phyloP scores from a whole-genome alignment of 805 yeast genomes.

The Wickerhamiella siamensis region DNA sequence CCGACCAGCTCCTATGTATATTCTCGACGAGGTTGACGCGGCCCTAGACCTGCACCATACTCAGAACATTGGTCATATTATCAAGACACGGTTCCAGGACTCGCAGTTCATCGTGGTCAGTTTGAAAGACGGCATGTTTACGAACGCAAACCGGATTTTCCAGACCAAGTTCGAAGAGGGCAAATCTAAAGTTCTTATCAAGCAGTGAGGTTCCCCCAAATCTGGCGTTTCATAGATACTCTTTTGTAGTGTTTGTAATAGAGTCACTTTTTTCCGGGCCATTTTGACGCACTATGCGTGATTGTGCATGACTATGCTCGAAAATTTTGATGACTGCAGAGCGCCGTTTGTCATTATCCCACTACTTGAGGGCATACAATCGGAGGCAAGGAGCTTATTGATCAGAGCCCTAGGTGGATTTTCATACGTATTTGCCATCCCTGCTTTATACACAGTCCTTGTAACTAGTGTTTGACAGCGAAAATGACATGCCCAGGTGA shows the following conservation, averaged over 20 bases:
- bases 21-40: conserved; percentile 95
- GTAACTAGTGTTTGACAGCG: too few species aligned
- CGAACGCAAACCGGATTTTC: conserved; percentile 89
- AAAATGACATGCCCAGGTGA: conserved; percentile 4
- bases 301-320: neutral
- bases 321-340: neutral
- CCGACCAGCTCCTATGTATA: conserved; percentile 98
- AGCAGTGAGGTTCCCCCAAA: too few species aligned
- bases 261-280: too few species aligned
- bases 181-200: conserved; percentile 57
- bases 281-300: too few species aligned
- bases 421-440: too few species aligned
- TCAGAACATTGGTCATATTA: conserved; percentile 91
- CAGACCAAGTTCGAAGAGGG: conserved; percentile 94
- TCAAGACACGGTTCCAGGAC: conserved; percentile 87
- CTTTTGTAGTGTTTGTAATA: too few species aligned
- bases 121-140: conserved; percentile 94
- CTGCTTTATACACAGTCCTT: too few species aligned
- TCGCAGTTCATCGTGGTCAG: conserved; percentile 95
- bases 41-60: conserved; percentile 95
- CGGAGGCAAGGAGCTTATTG: too few species aligned
- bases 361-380: neutral
- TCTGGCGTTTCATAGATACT: too few species aligned
- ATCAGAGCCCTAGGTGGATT: too few species aligned
- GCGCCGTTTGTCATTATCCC: neutral